Evolutionary conservation across 306 rosid genomes (phyloP).

Genomic region (Benincasa hispida): DNA sequence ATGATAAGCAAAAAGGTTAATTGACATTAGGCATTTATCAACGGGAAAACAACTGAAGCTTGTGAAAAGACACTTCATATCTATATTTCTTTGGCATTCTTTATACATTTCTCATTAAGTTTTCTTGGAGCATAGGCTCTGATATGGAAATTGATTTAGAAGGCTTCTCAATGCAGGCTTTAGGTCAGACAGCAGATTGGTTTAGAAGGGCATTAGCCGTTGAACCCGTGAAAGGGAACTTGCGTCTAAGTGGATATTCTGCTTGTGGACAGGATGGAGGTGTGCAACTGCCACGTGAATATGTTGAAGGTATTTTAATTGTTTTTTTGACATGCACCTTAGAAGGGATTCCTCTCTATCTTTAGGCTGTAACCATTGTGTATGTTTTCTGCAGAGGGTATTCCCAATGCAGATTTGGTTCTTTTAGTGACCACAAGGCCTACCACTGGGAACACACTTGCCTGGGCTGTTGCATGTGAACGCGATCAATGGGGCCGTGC

Average conservation of each 20-base stretch:
- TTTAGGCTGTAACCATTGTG: not conserved
- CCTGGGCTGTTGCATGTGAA: conserved; percentile 99
- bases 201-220: conserved; percentile 85
- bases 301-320: conserved; percentile 64
- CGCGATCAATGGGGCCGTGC: conserved; percentile 99
- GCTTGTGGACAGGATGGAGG: conserved; percentile 99
- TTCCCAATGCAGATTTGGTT: conserved; percentile 79
- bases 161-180: conserved; percentile 46
- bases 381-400: conserved; percentile 49
- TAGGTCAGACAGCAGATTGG: conserved; percentile 95
- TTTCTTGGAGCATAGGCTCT: not conserved
- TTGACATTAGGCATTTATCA: not conserved
- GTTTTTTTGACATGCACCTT: not conserved
- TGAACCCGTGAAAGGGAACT: conserved; percentile 91
- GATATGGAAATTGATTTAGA: conserved; percentile 10
- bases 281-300: conserved; percentile 84
- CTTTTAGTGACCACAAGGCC: conserved; percentile 98
- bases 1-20: not conserved
- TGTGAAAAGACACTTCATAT: not conserved
- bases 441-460: conserved; percentile 92
- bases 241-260: conserved; percentile 92
- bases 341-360: not conserved
- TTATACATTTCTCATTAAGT: not conserved
- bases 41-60: not conserved
- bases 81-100: not conserved